phyloP scores from a whole-genome alignment of 2,329 filamentous ascomycete species.

The Aureobasidium sp. region DNA sequence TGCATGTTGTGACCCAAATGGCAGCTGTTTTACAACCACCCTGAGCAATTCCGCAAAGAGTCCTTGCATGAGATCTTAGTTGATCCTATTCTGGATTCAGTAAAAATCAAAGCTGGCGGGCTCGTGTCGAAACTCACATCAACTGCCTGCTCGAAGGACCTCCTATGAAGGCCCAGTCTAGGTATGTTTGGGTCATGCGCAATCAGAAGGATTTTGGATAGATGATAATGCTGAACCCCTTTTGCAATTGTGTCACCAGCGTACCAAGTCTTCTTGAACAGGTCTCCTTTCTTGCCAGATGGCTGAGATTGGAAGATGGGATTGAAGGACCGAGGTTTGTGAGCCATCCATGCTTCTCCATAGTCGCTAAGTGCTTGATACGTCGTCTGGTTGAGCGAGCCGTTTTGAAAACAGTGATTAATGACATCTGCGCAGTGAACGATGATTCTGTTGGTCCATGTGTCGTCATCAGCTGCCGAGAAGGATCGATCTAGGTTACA shows the following conservation, averaged over 20 bases:
- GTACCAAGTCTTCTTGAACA: constrained; percentile 55
- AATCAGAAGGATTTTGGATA: constrained; percentile 51
- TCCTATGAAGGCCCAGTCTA: constrained; percentile 39
- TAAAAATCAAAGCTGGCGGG: neutral
- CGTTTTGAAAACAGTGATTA: constrained; percentile 53
- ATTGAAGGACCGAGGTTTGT: constrained; percentile 47
- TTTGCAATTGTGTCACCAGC: constrained; percentile 52
- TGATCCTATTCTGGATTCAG: constrained; percentile 34
- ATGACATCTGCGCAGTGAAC: constrained; percentile 57
- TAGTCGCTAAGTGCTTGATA: constrained; percentile 44
- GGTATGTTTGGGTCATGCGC: constrained; percentile 51
- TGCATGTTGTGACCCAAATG: constrained; percentile 35
- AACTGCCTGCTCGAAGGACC: constrained; percentile 35
- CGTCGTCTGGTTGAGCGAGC: constrained; percentile 25
- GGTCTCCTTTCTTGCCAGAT: constrained; percentile 25
- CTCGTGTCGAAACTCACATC: constrained; percentile 22
- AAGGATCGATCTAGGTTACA: constrained; percentile 48
- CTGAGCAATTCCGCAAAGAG: constrained; percentile 53
- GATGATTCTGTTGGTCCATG: constrained; percentile 50
- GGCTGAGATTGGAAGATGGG: constrained; percentile 46
- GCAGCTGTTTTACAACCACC: constrained; percentile 52
- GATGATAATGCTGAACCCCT: constrained; percentile 53
- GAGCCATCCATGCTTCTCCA: constrained; percentile 41
- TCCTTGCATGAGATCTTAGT: constrained; percentile 36
- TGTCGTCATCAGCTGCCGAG: constrained; percentile 43